These are phyloP conservation scores for Fusarium globosum DNA, from an alignment of 2,329 filamentous ascomycete species.

Conservation along the genomic window DNA sequence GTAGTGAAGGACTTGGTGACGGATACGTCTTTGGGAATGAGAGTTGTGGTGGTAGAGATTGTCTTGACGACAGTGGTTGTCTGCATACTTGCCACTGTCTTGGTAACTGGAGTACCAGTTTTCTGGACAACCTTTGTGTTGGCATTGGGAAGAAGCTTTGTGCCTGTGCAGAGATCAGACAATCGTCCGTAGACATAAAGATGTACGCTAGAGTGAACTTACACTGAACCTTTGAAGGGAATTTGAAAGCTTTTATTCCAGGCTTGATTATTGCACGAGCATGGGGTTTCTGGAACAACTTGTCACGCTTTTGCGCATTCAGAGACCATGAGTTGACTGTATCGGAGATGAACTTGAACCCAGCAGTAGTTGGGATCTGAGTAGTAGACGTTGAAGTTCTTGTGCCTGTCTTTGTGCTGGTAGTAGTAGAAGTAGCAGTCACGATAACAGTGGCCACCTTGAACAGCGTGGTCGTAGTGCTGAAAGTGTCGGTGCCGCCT, in stretches of 20 bases:
- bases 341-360: neutral
- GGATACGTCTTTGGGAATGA: conserved; percentile 8
- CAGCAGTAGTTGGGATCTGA: neutral
- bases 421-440: conserved; percentile 6
- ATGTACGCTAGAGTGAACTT: fast-evolving
- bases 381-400: conserved; percentile 5
- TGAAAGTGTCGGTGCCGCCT: neutral
- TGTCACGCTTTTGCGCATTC: neutral
- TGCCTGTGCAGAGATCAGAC: neutral
- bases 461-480: conserved; percentile 7
- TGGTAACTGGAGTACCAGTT: neutral
- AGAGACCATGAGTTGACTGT: conserved; percentile 2
- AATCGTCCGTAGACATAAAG: fast-evolving
- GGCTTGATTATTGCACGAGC: neutral
- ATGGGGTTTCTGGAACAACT: neutral
- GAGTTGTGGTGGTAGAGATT: conserved; percentile 2
- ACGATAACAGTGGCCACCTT: conserved; percentile 7
- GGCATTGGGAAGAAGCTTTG: neutral
- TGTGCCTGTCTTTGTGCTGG: conserved; percentile 4
- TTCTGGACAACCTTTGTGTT: neutral
- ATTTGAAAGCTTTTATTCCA: conserved; percentile 5
- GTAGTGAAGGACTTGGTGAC: neutral
- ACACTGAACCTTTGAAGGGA: conserved; percentile 8
- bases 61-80: neutral
- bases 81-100: neutral